Conservation (phyloP, 176 grass and related monocot species). For the Rhipidocladum racemiflorum region DNA sequence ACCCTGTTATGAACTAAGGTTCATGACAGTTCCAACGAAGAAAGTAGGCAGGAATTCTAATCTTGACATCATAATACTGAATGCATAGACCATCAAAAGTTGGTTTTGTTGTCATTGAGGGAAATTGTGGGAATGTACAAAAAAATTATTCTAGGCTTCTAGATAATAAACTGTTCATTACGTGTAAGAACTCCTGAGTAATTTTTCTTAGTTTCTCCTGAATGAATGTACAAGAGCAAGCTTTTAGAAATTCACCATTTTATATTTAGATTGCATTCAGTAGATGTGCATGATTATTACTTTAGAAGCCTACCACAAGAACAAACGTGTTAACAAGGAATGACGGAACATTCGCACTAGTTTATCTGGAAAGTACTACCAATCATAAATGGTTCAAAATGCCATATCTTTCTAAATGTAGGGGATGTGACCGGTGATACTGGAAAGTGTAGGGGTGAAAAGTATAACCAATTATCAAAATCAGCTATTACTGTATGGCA, state of each 20-base stretch:
- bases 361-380: neutral
- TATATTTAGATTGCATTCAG: neutral
- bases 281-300: neutral
- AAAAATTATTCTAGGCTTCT: neutral
- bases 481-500: neutral
- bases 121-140: neutral
- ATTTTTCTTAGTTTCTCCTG: neutral
- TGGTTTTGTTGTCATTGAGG: too few relatives aligned
- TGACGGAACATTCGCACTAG: neutral
- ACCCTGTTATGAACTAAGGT: too few relatives aligned
- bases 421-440: neutral
- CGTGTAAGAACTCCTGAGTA: neutral
- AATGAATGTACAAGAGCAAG: slow-evolving; percentile 8
- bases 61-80: too few relatives aligned
- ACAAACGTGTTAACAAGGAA: slow-evolving; percentile 17
- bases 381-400: neutral
- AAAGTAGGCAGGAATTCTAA: too few relatives aligned
- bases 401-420: neutral
- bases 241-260: neutral
- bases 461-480: neutral
- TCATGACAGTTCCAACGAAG: too few relatives aligned
- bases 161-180: slow-evolving; percentile 2
- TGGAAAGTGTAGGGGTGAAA: neutral
- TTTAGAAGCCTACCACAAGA: slow-evolving; percentile 2
- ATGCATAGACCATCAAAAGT: too few relatives aligned